phyloP scores from a whole-genome alignment of 2,329 filamentous ascomycete genomes.

The Cytospora chrysosperma region DNA sequence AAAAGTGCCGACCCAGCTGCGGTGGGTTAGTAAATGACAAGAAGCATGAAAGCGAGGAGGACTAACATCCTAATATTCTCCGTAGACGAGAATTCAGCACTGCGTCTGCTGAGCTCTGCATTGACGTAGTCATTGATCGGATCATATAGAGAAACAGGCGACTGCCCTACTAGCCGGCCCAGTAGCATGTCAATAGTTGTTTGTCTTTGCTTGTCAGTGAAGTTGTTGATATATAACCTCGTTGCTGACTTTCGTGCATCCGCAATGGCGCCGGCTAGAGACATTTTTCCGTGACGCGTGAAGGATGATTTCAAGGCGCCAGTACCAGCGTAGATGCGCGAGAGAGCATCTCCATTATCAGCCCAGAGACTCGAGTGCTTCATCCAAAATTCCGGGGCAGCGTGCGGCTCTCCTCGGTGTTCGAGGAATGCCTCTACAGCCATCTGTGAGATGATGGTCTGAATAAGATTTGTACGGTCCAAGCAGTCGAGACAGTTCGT shows the following conservation, averaged over 20 bases:
- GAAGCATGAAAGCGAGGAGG: background rate
- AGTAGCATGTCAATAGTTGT: constrained; percentile 93
- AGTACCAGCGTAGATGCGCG: constrained; percentile 94
- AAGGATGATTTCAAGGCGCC: constrained; percentile 95
- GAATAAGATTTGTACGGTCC: constrained; percentile 92
- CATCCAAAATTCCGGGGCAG: constrained; percentile 82
- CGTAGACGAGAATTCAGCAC: constrained; percentile 71
- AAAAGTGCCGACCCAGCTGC: constrained; percentile 74
- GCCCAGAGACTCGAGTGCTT: constrained; percentile 93
- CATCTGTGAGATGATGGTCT: constrained; percentile 94
- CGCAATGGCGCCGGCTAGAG: constrained; percentile 86
- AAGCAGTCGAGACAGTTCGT: constrained; percentile 96
- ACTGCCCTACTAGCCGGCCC: constrained; percentile 79
- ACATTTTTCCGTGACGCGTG: constrained; percentile 94
- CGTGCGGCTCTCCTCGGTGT: constrained; percentile 64
- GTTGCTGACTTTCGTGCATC: constrained; percentile 94
- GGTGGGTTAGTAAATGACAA: constrained; percentile 27
- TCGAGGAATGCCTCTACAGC: constrained; percentile 80
- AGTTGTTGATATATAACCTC: constrained; percentile 95
- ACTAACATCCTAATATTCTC: constrained; percentile 73
- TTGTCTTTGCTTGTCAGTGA: constrained; percentile 87
- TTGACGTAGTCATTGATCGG: constrained; percentile 91
- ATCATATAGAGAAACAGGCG: constrained; percentile 83
- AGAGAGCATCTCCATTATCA: constrained; percentile 92
- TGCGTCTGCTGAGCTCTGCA: constrained; percentile 67